A percentile compares a stretch with the other conserved stretches of the same genome.
These are phyloP conservation scores for Fonsecaea nubica DNA, from an alignment of 2,329 filamentous ascomycete species.

Conservation along the genomic window DNA sequence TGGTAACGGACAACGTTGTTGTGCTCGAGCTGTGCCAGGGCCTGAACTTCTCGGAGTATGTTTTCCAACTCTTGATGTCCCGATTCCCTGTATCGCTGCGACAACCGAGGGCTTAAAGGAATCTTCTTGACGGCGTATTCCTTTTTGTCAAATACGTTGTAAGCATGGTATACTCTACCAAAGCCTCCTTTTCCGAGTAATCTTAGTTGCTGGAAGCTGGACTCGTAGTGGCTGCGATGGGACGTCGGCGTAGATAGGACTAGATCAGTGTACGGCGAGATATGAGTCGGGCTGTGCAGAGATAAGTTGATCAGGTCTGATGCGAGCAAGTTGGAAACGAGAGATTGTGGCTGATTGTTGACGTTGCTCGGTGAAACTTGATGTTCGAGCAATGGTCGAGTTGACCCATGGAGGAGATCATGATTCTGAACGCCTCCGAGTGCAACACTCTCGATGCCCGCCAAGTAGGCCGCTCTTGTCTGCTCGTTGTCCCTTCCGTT, in stretches of 20 bases:
- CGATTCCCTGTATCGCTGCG: slow-evolving; percentile 59
- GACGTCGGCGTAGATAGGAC: slow-evolving; percentile 39
- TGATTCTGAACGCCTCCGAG: slow-evolving; percentile 47
- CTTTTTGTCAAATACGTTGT: slow-evolving; percentile 66
- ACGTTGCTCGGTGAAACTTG: slow-evolving; percentile 17
- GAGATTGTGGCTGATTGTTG: slow-evolving; percentile 18
- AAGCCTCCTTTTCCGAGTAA: slow-evolving; percentile 70
- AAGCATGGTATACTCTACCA: slow-evolving; percentile 67
- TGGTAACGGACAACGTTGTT: slow-evolving; percentile 71
- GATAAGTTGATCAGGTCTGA: slow-evolving; percentile 37
- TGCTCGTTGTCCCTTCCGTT: slow-evolving; percentile 42
- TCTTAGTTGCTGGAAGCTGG: slow-evolving; percentile 61
- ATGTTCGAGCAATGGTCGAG: slow-evolving; percentile 26
- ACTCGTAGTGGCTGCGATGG: slow-evolving; percentile 52
- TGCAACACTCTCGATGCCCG: slow-evolving; percentile 52
- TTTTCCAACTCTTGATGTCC: slow-evolving; percentile 62
- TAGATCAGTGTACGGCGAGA: slow-evolving; percentile 36
- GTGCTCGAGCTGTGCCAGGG: slow-evolving; percentile 68
- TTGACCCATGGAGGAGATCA: slow-evolving; percentile 21
- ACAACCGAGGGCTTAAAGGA: slow-evolving; percentile 59
- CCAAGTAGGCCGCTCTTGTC: slow-evolving; percentile 45
- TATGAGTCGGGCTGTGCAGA: slow-evolving; percentile 20
- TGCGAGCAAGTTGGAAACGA: slow-evolving; percentile 24
- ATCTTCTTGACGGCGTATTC: slow-evolving; percentile 73
- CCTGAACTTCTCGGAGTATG: slow-evolving; percentile 66